Conservation (phyloP, 768 basidiomycete genomes). For the Phaeotremella fagi region DNA sequence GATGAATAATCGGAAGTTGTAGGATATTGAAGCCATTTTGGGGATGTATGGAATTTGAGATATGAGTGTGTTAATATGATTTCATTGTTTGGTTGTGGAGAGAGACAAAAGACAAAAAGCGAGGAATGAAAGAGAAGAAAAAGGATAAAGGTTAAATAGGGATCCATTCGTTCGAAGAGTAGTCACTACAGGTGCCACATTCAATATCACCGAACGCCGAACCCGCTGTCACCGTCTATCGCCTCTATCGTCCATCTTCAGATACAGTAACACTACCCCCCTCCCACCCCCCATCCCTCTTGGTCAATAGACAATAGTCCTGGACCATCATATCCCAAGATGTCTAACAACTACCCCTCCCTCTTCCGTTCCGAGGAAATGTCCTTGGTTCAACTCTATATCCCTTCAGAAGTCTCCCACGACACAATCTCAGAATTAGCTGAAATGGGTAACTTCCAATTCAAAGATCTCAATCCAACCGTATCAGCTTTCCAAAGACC, state of each 20-base stretch:
- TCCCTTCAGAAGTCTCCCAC: conserved; percentile 95
- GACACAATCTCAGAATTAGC: conserved; percentile 93
- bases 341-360: conserved; percentile 77
- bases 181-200: neutral
- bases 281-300: neutral
- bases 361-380: conserved; percentile 92
- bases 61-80: too few species aligned
- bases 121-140: neutral
- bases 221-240: neutral
- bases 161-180: neutral
- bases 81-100: too few species aligned
- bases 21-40: conserved; percentile 51
- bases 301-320: neutral
- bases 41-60: too few species aligned
- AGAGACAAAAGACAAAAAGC: too few species aligned
- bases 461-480: conserved; percentile 92
- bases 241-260: neutral
- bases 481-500: conserved; percentile 98
- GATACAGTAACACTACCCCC: neutral
- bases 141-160: neutral
- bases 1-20: conserved; percentile 62
- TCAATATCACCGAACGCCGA: neutral
- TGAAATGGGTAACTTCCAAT: conserved; percentile 91
- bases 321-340: conserved; percentile 38
- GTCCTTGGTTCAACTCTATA: conserved; percentile 95